Percentiles rank a stretch among this genome's conserved stretches.
phyloP scores from a whole-genome alignment of 495 filamentous ascomycete species.

The Cercophora newfieldiana region DNA sequence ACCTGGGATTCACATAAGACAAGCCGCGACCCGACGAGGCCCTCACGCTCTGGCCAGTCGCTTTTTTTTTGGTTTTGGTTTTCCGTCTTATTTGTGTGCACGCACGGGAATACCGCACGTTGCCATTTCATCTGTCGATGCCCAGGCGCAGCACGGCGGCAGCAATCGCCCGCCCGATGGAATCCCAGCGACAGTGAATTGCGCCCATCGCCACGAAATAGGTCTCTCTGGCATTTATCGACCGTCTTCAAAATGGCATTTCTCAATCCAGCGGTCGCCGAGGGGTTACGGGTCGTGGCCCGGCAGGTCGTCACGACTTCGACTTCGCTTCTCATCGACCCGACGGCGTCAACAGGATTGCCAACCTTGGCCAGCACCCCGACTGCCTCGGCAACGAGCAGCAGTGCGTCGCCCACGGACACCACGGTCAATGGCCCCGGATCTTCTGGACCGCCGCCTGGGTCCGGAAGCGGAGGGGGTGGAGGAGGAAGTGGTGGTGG shows the following conservation, averaged over 20 bases:
- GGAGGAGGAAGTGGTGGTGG: constrained; percentile 17
- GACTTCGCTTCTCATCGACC: neutral
- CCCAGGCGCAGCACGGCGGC: constrained; percentile 12
- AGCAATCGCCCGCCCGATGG: constrained; percentile 36
- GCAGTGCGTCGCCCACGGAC: neutral
- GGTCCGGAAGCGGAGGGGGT: neutral
- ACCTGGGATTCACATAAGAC: constrained; percentile 21
- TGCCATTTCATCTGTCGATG: constrained; percentile 12
- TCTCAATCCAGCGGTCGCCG: constrained; percentile 29
- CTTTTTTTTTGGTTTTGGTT: neutral
- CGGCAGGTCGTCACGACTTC: constrained; percentile 25
- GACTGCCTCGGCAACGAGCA: constrained; percentile 7
- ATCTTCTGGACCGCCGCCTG: neutral
- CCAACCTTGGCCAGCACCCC: neutral
- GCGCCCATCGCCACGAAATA: constrained; percentile 18
- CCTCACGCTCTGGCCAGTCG: neutral
- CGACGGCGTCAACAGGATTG: neutral
- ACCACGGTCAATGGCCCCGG: constrained; percentile 16
- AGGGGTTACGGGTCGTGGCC: constrained; percentile 29
- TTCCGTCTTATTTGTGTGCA: constrained; percentile 1
- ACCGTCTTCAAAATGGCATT: constrained; percentile 29
- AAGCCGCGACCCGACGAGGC: neutral
- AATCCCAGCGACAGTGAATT: constrained; percentile 26
- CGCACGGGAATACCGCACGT: neutral
- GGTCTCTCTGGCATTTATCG: constrained; percentile 5